Conservation (phyloP, 1,284 basidiomycete species). For the Cystobasidium slooffiae region DNA sequence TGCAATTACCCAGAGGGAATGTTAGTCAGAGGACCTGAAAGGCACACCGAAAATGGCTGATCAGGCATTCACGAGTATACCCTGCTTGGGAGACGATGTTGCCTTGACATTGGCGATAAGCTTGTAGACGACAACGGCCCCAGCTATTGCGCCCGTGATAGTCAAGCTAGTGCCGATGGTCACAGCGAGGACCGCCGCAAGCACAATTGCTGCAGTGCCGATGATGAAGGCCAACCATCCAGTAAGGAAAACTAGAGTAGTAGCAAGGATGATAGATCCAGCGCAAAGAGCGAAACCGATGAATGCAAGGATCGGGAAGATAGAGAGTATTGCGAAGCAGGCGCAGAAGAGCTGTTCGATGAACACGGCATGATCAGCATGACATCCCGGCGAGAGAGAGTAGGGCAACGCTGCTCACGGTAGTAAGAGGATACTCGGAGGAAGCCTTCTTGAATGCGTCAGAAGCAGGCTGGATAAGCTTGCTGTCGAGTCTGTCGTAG, state of each 20-base stretch:
- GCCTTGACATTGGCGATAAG: constrained; percentile 6
- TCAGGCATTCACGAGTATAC: constrained; percentile 11
- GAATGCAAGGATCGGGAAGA: constrained; percentile 46
- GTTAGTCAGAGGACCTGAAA: neutral
- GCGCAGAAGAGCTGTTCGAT: constrained; percentile 43
- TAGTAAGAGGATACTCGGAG: constrained; percentile 24
- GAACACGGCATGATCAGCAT: constrained; percentile 7
- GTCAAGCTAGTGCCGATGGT: constrained; percentile 11
- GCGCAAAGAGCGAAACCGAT: constrained; percentile 46
- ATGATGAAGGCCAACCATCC: constrained; percentile 32
- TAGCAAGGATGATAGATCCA: constrained; percentile 46
- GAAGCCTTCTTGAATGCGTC: constrained; percentile 13
- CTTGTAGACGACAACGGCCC: constrained; percentile 1
- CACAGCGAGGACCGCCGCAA: constrained; percentile 9
- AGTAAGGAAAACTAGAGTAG: constrained; percentile 36
- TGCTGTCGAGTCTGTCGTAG: constrained; percentile 21
- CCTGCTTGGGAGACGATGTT: neutral
- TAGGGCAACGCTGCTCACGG: constrained; percentile 2
- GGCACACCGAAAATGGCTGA: neutral
- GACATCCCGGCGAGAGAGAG: neutral
- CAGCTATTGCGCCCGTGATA: constrained; percentile 2
- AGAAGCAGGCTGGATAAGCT: constrained; percentile 20
- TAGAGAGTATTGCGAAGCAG: constrained; percentile 38
- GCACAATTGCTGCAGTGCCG: constrained; percentile 28
- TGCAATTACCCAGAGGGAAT: neutral